Conservation (phyloP, 1,139 yeast species). For the Pichia sp. region DNA sequence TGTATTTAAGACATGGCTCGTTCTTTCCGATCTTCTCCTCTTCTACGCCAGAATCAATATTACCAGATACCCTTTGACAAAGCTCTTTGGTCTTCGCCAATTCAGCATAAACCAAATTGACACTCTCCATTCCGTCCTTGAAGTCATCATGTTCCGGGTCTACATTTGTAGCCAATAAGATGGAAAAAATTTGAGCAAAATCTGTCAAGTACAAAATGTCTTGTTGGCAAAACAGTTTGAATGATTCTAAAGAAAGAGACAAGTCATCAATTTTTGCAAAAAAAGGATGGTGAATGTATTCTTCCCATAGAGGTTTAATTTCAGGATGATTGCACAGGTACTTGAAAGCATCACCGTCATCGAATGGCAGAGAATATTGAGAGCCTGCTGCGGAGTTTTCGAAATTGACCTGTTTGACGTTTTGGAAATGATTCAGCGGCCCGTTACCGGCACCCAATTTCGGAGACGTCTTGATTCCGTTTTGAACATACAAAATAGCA, state of each 20-base stretch:
- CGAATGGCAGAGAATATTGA: constrained; percentile 24
- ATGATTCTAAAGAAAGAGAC: constrained; percentile 40
- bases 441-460: constrained; percentile 36
- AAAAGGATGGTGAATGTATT: constrained; percentile 56
- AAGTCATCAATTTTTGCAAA: constrained; percentile 45
- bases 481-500: constrained; percentile 59
- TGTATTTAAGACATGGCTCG: constrained; percentile 49
- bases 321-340: constrained; percentile 50
- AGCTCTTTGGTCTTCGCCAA: neutral
- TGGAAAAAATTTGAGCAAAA: constrained; percentile 61
- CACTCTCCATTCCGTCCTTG: neutral
- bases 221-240: constrained; percentile 55
- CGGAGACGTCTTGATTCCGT: constrained; percentile 40
- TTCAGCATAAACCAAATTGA: neutral
- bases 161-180: constrained; percentile 60
- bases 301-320: constrained; percentile 47
- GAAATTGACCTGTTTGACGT: neutral
- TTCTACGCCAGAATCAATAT: neutral
- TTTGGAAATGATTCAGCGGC: constrained; percentile 53
- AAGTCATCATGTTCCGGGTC: too few species aligned
- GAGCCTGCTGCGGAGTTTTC: neutral
- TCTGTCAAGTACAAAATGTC: constrained; percentile 64
- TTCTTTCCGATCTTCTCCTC: constrained; percentile 21
- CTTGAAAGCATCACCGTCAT: constrained; percentile 32
- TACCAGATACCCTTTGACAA: neutral